phyloP scores from a whole-genome alignment of 75 land plant species.

The Pinus tabuliformis region DNA sequence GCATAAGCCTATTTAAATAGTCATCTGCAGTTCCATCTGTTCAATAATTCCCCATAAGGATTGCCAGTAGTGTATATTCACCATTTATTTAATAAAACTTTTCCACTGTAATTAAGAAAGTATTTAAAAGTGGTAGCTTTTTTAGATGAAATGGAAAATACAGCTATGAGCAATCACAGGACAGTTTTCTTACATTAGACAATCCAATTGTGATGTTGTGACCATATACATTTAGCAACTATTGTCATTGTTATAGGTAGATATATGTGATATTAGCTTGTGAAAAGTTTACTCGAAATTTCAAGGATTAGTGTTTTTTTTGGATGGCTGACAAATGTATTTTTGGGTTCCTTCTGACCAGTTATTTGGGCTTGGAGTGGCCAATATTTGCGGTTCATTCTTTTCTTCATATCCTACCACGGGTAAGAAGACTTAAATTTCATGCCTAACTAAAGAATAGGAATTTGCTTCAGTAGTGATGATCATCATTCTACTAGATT shows the following conservation, averaged over 20 bases:
- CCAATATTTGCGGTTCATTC: conserved; percentile 89
- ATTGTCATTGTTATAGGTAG: not conserved
- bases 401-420: conserved; percentile 90
- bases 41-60: too few species aligned
- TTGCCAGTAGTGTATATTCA: too few species aligned
- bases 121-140: too few species aligned
- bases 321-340: not conserved
- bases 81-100: too few species aligned
- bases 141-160: too few species aligned
- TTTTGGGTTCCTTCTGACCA: conserved; percentile 20
- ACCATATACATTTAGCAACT: not conserved
- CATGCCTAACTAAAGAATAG: not conserved
- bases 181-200: not conserved
- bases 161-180: not conserved
- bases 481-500: not conserved
- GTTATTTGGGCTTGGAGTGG: conserved; percentile 97
- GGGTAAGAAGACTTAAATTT: conserved; percentile 36
- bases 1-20: too few species aligned
- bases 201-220: not conserved
- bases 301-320: not conserved
- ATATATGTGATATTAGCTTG: not conserved
- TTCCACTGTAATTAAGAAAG: too few species aligned
- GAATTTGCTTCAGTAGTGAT: not conserved
- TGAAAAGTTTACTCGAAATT: not conserved
- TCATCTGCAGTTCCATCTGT: too few species aligned